These are phyloP conservation scores for Serpula lacrymans DNA, from an alignment of 768 basidiomycete genomes.

Conservation along the genomic window DNA sequence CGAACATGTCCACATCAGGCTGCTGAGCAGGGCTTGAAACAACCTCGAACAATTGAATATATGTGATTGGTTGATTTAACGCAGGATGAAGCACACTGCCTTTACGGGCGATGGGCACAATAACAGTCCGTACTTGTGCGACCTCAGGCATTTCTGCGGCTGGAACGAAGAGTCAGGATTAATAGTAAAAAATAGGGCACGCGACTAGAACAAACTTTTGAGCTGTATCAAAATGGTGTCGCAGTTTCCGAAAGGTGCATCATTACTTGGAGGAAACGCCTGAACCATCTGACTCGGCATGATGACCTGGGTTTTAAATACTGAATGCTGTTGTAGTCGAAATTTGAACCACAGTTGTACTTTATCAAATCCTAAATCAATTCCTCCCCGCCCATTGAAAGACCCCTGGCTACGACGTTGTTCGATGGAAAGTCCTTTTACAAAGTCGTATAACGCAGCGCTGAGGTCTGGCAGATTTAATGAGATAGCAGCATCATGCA, in stretches of 20 bases:
- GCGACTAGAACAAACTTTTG: no score
- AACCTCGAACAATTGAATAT: neutral
- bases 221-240: slow-evolving; percentile 3
- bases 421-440: no score
- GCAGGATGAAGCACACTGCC: no score
- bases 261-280: neutral
- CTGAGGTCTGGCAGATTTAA: slow-evolving; percentile 24
- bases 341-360: slow-evolving; percentile 8
- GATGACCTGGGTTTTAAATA: neutral
- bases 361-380: neutral
- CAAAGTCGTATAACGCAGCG: no score
- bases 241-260: slow-evolving; percentile 4
- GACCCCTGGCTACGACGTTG: no score
- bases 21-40: neutral
- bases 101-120: no score
- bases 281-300: slow-evolving; percentile 7
- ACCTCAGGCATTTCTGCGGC: no score
- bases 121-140: no score
- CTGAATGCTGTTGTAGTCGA: slow-evolving; percentile 4
- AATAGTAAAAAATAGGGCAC: no score
- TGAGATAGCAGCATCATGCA: slow-evolving; percentile 16
- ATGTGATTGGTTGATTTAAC: no score
- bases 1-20: neutral
- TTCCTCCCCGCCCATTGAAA: no score
- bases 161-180: no score